Conservation (phyloP, 2,329 filamentous ascomycete species). For the Paecilomyces niveus region DNA sequence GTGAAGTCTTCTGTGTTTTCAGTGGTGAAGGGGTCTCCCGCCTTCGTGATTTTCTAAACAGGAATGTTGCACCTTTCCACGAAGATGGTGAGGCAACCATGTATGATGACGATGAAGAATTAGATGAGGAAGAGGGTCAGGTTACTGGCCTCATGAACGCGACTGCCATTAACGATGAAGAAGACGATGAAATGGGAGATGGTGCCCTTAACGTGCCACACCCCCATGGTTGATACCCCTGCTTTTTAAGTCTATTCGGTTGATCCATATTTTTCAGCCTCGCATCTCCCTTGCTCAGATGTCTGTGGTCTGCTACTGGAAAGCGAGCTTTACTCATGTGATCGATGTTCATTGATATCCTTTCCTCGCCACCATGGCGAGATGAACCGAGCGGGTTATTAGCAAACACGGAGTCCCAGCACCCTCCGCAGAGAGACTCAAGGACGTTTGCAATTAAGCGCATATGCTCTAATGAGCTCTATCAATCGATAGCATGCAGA, state of each 20-base stretch:
- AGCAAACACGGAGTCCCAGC: not conserved
- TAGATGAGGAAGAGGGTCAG: conserved; percentile 36
- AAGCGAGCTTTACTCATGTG: not conserved
- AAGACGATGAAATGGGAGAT: conserved; percentile 18
- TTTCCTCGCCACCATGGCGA: not conserved
- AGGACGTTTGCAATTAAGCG: not conserved
- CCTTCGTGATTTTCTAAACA: conserved; percentile 71
- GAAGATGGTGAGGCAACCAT: conserved; percentile 34
- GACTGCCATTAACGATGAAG: conserved; percentile 34
- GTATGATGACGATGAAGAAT: conserved; percentile 38
- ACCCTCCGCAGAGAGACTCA: not conserved
- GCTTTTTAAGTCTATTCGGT: conserved; percentile 10
- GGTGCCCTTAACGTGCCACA: conserved; percentile 25
- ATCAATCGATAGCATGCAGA: not conserved
- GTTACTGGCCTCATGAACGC: conserved; percentile 36
- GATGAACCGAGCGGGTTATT: not conserved
- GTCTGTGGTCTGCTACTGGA: conserved; percentile 2
- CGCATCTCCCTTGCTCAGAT: conserved; percentile 3
- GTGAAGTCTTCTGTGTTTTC: conserved; percentile 95
- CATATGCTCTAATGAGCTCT: not conserved
- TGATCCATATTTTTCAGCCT: conserved; percentile 7
- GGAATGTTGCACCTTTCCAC: conserved; percentile 23
- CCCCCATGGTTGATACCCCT: conserved; percentile 23
- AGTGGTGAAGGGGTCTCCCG: conserved; percentile 75
- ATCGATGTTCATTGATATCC: not conserved